Percentiles rank a stretch among this genome's conserved stretches.
phyloP scores from a whole-genome alignment of 1,139 yeast species.

The Schwanniomyces etchellsii region DNA sequence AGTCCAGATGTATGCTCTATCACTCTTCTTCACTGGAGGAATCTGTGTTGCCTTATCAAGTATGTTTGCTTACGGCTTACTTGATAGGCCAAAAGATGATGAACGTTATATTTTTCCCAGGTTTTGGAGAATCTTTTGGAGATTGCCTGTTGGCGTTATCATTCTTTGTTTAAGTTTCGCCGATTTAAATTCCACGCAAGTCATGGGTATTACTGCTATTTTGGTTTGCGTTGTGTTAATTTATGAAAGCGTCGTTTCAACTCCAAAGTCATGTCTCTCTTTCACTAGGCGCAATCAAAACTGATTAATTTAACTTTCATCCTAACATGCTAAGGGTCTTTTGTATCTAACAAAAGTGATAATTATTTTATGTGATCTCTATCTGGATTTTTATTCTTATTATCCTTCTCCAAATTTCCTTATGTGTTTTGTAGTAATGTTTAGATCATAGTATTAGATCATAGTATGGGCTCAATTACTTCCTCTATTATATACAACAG shows the following conservation, averaged over 20 bases:
- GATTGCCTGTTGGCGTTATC: conserved; percentile 34
- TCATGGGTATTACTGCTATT: conserved; percentile 39
- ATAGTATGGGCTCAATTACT: too few species aligned
- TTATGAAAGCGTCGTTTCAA: conserved; percentile 28
- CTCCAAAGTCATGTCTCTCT: too few species aligned
- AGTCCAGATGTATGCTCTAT: conserved; percentile 28
- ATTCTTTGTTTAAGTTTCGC: conserved; percentile 43
- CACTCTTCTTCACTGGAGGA: conserved; percentile 48
- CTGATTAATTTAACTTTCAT: too few species aligned
- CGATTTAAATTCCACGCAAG: conserved; percentile 32
- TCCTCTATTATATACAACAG: too few species aligned
- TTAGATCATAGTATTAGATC: too few species aligned
- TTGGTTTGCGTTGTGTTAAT: conserved; percentile 25
- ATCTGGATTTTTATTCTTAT: conserved; percentile 4
- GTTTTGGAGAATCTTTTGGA: conserved; percentile 33
- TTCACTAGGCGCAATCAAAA: too few species aligned
- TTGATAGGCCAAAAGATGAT: conserved; percentile 36
- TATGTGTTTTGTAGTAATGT: too few species aligned
- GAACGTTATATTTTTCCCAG: conserved; percentile 24
- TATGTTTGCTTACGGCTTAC: conserved; percentile 30
- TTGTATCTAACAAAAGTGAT: too few species aligned
- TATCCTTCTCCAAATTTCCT: conserved; percentile 5
- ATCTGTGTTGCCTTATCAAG: conserved; percentile 33
- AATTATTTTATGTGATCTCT: too few species aligned
- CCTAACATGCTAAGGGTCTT: too few species aligned